These are phyloP conservation scores for Casaregolazyma suthepensis DNA, from an alignment of 1,139 yeast genomes.

Conservation along the genomic window DNA sequence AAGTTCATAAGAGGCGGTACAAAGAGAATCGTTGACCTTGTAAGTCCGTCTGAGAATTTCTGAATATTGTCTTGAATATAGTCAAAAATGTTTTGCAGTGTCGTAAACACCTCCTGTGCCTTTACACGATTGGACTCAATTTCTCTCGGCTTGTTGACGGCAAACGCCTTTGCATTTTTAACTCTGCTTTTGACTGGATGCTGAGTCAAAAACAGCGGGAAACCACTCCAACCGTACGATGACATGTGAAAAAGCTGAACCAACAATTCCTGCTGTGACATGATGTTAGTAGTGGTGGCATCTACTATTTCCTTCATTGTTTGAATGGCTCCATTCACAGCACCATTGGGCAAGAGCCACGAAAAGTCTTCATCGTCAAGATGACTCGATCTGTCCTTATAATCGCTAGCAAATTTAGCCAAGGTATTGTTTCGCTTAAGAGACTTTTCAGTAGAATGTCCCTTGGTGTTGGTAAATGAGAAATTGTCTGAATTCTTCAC, in stretches of 20 bases:
- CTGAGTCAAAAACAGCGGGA: constrained; percentile 42
- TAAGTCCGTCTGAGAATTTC: constrained; percentile 31
- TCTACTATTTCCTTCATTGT: constrained; percentile 27
- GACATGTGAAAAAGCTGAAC: constrained; percentile 63
- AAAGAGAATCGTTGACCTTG: constrained; percentile 36
- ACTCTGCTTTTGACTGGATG: constrained; percentile 34
- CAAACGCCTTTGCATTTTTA: constrained; percentile 28
- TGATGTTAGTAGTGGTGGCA: constrained; percentile 37
- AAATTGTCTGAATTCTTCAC: constrained; percentile 20
- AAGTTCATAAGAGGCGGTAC: constrained; percentile 41
- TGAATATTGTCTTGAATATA: constrained; percentile 42
- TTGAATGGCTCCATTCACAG: constrained; percentile 15
- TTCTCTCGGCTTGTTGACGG: constrained; percentile 27
- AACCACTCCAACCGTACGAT: constrained; percentile 42
- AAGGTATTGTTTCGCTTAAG: constrained; percentile 31
- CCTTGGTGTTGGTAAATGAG: constrained; percentile 15
- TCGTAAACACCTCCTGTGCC: constrained; percentile 47
- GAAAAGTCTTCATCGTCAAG: constrained; percentile 7
- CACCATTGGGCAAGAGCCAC: constrained; percentile 23
- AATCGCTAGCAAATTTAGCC: constrained; percentile 17
- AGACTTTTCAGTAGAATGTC: constrained; percentile 16
- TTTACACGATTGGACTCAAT: constrained; percentile 50
- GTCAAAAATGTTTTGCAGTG: constrained; percentile 53
- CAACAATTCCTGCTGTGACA: constrained; percentile 61
- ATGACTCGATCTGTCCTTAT: constrained; percentile 2